A percentile compares a stretch with the other conserved stretches of the same genome.
Conservation (phyloP, 495 filamentous ascomycete genomes). For the Lindgomyces ingoldianus region DNA sequence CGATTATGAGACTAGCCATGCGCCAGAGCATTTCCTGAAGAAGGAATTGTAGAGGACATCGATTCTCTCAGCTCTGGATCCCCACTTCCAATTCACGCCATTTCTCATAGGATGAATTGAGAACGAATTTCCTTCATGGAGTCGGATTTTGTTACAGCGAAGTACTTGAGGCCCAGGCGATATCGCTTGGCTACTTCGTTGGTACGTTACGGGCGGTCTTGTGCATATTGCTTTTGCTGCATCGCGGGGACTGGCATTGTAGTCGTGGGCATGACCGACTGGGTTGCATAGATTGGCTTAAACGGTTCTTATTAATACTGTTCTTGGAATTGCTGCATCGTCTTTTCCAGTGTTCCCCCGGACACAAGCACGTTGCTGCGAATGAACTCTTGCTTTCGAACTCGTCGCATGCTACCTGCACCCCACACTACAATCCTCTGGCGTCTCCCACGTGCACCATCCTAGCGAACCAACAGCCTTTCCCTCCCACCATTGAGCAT, state of each 20-base stretch:
- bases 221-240: constrained; percentile 6
- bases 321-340: neutral
- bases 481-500: constrained; percentile 10
- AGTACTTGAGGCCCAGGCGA: too few relatives aligned
- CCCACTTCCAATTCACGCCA: too few relatives aligned
- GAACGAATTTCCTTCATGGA: too few relatives aligned
- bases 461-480: constrained; percentile 15
- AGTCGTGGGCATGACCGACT: neutral
- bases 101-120: too few relatives aligned
- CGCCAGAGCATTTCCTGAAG: constrained; percentile 62
- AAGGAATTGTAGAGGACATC: constrained; percentile 44
- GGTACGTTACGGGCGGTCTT: neutral
- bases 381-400: too few relatives aligned
- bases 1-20: constrained; percentile 96
- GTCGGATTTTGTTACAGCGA: too few relatives aligned
- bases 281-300: neutral
- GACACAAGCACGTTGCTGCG: too few relatives aligned
- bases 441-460: constrained; percentile 8
- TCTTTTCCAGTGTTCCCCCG: too few relatives aligned
- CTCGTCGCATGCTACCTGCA: too few relatives aligned
- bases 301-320: neutral
- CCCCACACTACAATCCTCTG: constrained; percentile 5
- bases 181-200: neutral
- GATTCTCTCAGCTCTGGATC: neutral
- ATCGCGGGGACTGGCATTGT: neutral